Conservation (phyloP, 345 rosid species). For the Iberis pinnata region DNA sequence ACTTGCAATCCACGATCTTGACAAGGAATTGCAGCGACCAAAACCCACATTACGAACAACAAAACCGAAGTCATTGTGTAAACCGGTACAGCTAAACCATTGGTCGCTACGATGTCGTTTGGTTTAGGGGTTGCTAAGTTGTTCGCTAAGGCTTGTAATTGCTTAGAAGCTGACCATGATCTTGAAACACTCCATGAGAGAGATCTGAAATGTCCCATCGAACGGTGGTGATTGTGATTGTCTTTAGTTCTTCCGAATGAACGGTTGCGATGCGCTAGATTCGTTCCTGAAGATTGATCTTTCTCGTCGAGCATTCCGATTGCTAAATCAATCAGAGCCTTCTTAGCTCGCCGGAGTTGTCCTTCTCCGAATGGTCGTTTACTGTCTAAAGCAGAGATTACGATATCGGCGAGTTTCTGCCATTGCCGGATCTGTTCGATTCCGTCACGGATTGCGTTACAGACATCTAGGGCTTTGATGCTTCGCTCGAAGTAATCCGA, state of each 20-base stretch:
- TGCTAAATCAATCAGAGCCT: constrained; percentile 72
- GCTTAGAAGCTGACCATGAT: constrained; percentile 95
- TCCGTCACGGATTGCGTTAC: constrained; percentile 83
- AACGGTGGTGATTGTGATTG: constrained; percentile 23
- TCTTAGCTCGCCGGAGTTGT: constrained; percentile 80
- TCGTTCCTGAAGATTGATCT: constrained; percentile 35
- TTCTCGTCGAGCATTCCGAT: constrained; percentile 83
- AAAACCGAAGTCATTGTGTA: constrained; percentile 63
- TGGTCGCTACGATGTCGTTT: constrained; percentile 45
- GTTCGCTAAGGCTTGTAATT: constrained; percentile 66
- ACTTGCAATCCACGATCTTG: constrained; percentile 91
- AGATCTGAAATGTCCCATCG: constrained; percentile 67
- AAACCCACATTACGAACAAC: constrained; percentile 81
- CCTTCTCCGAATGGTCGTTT: constrained; percentile 59
- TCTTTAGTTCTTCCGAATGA: constrained; percentile 64
- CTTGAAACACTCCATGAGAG: constrained; percentile 94
- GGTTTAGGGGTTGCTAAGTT: constrained; percentile 52
- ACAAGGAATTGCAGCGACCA: constrained; percentile 95
- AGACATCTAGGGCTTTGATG: constrained; percentile 77
- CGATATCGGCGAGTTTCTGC: constrained; percentile 68
- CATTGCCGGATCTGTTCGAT: constrained; percentile 67
- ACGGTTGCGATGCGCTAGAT: constrained; percentile 61
- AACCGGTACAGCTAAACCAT: constrained; percentile 59
- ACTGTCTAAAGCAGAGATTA: constrained; percentile 47
- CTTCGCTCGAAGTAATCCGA: constrained; percentile 57